phyloP scores from a whole-genome alignment of 441 rosid genomes.

The Breynia disticha region DNA sequence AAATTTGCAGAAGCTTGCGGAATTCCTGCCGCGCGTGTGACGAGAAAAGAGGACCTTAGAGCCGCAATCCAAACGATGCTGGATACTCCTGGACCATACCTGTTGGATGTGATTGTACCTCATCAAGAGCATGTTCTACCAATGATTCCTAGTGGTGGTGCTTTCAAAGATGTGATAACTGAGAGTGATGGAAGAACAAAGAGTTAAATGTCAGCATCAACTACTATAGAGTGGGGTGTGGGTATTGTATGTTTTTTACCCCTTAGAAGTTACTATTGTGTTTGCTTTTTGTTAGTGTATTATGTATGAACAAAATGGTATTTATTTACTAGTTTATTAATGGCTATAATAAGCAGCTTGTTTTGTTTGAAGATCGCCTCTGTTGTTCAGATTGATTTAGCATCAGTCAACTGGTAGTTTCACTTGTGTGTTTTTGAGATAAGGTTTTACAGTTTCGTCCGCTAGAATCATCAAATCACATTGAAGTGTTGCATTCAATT shows the following conservation, averaged over 20 bases:
- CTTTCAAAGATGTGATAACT: slow-evolving; percentile 67
- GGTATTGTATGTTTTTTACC: background rate
- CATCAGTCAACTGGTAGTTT: no score
- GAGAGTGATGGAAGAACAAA: slow-evolving; percentile 81
- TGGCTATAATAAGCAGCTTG: no score
- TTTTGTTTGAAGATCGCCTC: no score
- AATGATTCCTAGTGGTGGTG: slow-evolving; percentile 92
- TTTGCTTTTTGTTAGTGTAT: background rate
- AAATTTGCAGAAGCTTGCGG: slow-evolving; percentile 82
- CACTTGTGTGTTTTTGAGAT: no score
- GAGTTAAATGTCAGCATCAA: slow-evolving; percentile 8
- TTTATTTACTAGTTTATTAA: no score
- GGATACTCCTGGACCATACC: slow-evolving; percentile 84
- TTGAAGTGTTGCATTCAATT: no score
- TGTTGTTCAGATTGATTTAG: no score
- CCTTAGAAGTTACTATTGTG: background rate
- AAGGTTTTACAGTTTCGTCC: no score
- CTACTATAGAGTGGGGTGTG: background rate
- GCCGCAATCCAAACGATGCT: slow-evolving; percentile 76
- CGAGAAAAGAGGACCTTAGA: slow-evolving; percentile 48
- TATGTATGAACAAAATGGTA: no score
- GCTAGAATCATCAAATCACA: no score
- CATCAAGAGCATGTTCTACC: slow-evolving; percentile 97
- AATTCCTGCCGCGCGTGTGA: slow-evolving; percentile 78
- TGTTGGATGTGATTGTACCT: slow-evolving; percentile 80